Evolutionary conservation across 441 rosid species (phyloP).

Genomic region (Erodium moschatum): DNA sequence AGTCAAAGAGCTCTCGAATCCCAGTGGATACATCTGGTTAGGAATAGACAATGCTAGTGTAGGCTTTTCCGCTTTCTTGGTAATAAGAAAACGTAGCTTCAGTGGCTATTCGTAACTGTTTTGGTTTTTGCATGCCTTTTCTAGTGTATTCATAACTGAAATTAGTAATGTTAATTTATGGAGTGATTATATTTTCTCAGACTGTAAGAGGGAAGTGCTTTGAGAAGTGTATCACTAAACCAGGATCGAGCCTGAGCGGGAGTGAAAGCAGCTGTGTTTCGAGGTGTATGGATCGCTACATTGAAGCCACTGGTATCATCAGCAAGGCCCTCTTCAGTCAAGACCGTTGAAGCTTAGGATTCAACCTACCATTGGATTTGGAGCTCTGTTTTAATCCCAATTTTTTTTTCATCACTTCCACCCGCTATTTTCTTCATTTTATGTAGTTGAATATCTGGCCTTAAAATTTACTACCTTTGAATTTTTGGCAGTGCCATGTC

Average conservation of each 20-base stretch:
- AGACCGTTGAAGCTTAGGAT: conserved; percentile 24
- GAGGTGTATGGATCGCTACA: conserved; percentile 87
- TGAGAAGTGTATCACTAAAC: conserved; percentile 69
- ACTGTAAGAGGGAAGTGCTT: conserved; percentile 73
- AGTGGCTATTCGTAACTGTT: background rate
- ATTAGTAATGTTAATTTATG: background rate
- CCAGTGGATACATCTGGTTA: too few relatives aligned
- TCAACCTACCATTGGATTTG: background rate
- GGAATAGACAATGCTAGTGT: too few relatives aligned
- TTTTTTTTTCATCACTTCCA: background rate
- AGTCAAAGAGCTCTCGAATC: too few relatives aligned
- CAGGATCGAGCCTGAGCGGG: conserved; percentile 78
- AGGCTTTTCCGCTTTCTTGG: conserved; percentile 6
- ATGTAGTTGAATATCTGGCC: background rate
- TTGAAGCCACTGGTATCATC: conserved; percentile 76
- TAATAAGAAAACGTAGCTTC: too few relatives aligned
- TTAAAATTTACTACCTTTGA: background rate
- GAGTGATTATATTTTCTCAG: conserved; percentile 25
- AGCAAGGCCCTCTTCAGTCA: conserved; percentile 52
- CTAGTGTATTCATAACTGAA: too few relatives aligned
- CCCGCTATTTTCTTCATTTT: background rate
- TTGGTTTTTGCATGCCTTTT: background rate
- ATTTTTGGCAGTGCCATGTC: background rate
- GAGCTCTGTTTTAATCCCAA: background rate
- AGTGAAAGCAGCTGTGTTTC: conserved; percentile 87